Conservation (phyloP, 805 yeast genomes). For the Jamesozyma spencerorum region DNA sequence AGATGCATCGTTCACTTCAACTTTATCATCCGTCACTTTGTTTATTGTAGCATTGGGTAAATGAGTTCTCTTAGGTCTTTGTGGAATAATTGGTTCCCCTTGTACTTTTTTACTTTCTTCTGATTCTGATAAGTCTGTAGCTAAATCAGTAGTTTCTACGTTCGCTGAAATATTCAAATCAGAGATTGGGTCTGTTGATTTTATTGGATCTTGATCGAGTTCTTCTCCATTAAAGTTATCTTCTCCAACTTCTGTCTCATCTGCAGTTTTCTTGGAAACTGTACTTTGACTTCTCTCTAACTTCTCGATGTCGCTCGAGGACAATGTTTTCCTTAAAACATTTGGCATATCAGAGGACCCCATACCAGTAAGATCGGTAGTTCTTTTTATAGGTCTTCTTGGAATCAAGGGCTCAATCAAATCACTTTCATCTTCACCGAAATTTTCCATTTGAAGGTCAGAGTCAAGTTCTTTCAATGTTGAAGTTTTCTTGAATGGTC, state of each 20-base stretch:
- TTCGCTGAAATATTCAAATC: no score
- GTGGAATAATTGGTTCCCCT: slow-evolving; percentile 1
- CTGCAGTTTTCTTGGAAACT: no score
- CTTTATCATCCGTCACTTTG: not conserved
- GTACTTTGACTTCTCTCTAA: not conserved
- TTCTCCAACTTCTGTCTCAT: no score
- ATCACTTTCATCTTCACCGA: not conserved
- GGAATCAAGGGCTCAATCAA: slow-evolving; percentile 5
- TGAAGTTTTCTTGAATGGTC: not conserved
- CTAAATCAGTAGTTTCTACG: no score
- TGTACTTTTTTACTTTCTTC: no score
- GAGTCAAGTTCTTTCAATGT: not conserved
- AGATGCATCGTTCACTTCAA: no score
- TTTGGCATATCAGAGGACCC: slow-evolving; percentile 2
- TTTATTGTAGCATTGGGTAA: not conserved
- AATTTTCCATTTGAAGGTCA: not conserved
- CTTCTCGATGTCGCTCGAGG: not conserved
- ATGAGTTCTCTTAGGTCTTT: slow-evolving; percentile 1
- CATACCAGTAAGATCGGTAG: not conserved
- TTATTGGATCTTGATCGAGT: no score
- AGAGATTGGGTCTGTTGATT: no score
- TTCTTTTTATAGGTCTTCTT: slow-evolving; percentile 4
- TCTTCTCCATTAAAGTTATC: no score
- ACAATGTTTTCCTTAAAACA: slow-evolving; percentile 1
- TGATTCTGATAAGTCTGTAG: no score